Percentiles rank a stretch among this genome's conserved stretches.
Evolutionary conservation across 345 rosid species (phyloP).

Genomic region (Salix arbutifolia): DNA sequence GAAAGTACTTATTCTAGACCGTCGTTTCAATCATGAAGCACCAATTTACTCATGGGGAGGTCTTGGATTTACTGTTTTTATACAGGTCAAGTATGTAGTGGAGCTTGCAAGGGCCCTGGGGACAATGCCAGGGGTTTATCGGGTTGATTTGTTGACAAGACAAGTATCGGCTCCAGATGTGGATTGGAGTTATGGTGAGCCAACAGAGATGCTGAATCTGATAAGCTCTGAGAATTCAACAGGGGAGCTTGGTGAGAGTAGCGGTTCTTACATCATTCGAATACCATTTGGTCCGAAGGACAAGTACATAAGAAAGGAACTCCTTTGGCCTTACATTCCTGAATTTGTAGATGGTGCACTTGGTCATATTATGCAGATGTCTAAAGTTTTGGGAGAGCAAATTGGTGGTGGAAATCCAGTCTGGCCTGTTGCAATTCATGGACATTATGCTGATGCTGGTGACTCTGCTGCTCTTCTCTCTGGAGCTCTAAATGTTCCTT

Average conservation of each 20-base stretch:
- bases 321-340: constrained; percentile 86
- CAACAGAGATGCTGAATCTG: constrained; percentile 81
- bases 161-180: constrained; percentile 77
- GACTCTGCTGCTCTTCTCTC: constrained; percentile 86
- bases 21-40: neutral
- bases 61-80: constrained; percentile 4
- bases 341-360: constrained; percentile 98
- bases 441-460: constrained; percentile 98
- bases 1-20: neutral
- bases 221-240: constrained; percentile 56
- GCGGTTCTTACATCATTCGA: constrained; percentile 87
- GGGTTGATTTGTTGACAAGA: constrained; percentile 79
- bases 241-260: constrained; percentile 92
- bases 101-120: constrained; percentile 88
- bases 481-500: constrained; percentile 92
- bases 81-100: constrained; percentile 77
- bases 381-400: constrained; percentile 90
- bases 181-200: constrained; percentile 92
- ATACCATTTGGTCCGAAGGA: constrained; percentile 96
- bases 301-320: constrained; percentile 78
- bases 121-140: constrained; percentile 80
- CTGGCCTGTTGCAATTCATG: constrained; percentile 95
- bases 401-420: constrained; percentile 76
- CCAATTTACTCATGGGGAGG: neutral
- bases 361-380: constrained; percentile 80